Evolutionary conservation across 495 filamentous ascomycete species (phyloP).

Genomic region (Penicillium waksmanii): DNA sequence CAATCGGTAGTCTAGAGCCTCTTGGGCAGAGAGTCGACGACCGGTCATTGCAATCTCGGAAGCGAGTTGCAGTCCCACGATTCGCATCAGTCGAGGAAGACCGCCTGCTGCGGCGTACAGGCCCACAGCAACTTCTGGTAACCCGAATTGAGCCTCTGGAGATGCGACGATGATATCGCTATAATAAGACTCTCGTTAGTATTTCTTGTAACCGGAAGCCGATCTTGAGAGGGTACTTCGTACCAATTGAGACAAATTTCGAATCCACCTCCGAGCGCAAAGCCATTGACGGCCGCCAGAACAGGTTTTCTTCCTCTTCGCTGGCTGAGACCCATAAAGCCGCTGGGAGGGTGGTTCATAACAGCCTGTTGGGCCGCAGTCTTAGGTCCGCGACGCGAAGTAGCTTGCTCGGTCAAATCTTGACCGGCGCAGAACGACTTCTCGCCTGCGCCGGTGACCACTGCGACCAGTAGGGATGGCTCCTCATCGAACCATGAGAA

Average conservation of each 20-base stretch:
- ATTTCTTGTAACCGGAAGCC: background rate
- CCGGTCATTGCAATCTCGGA: constrained; percentile 70
- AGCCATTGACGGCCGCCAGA: constrained; percentile 71
- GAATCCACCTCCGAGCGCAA: constrained; percentile 71
- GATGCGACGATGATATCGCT: constrained; percentile 66
- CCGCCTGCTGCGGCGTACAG: constrained; percentile 69
- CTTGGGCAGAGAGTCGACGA: constrained; percentile 52
- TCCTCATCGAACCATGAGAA: constrained; percentile 55
- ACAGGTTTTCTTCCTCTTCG: constrained; percentile 54
- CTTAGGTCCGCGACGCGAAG: constrained; percentile 11
- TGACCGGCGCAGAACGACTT: constrained; percentile 57
- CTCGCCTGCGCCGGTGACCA: constrained; percentile 54
- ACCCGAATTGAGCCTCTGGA: constrained; percentile 54
- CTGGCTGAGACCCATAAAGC: constrained; percentile 36
- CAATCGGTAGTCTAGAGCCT: constrained; percentile 64
- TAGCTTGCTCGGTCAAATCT: constrained; percentile 41
- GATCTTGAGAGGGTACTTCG: background rate
- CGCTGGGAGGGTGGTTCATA: constrained; percentile 26
- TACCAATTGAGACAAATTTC: constrained; percentile 67
- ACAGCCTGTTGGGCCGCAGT: constrained; percentile 13
- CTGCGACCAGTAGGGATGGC: constrained; percentile 48
- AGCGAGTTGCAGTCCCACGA: constrained; percentile 63
- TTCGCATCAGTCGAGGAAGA: constrained; percentile 65
- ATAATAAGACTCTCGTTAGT: background rate
- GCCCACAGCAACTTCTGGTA: constrained; percentile 69